phyloP scores from a whole-genome alignment of 2,329 filamentous ascomycete genomes.

The Bipolaris gigantea region DNA sequence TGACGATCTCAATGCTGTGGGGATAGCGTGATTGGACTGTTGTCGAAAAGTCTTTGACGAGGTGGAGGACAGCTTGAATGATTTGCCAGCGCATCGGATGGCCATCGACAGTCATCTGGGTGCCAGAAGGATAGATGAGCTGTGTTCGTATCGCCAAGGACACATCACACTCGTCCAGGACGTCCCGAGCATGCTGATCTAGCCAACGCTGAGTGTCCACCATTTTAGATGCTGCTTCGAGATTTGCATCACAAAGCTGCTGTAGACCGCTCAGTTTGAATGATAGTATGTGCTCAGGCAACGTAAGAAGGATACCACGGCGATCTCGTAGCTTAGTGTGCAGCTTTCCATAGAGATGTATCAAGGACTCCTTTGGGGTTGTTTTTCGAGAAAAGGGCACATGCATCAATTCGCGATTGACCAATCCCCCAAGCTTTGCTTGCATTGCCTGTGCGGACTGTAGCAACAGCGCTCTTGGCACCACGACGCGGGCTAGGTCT shows the following conservation, averaged over 20 bases:
- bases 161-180: conserved; percentile 64
- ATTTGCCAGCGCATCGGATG: conserved; percentile 47
- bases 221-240: conserved; percentile 52
- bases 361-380: conserved; percentile 33
- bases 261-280: conserved; percentile 66
- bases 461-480: conserved; percentile 59
- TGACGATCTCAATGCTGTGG: conserved; percentile 55
- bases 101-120: conserved; percentile 46
- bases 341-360: conserved; percentile 42
- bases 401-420: conserved; percentile 58
- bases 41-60: conserved; percentile 31
- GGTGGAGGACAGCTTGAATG: conserved; percentile 40
- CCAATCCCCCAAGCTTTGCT: conserved; percentile 57
- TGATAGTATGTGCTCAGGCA: conserved; percentile 67
- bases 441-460: conserved; percentile 63
- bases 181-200: conserved; percentile 56
- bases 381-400: conserved; percentile 62
- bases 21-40: conserved; percentile 47
- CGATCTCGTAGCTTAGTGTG: conserved; percentile 48
- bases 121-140: conserved; percentile 50
- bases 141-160: conserved; percentile 48
- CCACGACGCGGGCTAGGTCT: conserved; percentile 57
- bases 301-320: conserved; percentile 60
- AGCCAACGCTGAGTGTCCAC: conserved; percentile 57
- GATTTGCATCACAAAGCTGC: conserved; percentile 53